A percentile compares a stretch with the other conserved stretches of the same genome.
Conservation (phyloP, 768 basidiomycete species). For the Termitomyces sp. region DNA sequence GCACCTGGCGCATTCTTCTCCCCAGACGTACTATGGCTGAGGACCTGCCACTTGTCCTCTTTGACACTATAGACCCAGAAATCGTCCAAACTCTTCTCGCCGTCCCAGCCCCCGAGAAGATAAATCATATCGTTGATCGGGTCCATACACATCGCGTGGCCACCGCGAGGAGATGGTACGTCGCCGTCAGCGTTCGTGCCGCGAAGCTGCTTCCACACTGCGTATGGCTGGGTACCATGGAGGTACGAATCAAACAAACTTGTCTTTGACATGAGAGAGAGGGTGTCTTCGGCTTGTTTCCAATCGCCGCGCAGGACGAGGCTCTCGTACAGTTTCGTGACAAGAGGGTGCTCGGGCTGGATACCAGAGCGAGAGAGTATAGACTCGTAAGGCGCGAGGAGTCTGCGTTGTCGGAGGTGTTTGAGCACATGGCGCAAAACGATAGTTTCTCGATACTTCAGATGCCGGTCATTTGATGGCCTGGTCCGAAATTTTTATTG, state of each 20-base stretch:
- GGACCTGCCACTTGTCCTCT: constrained; percentile 54
- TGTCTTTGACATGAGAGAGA: constrained; percentile 43
- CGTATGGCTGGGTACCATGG: constrained; percentile 50
- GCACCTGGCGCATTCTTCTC: constrained; percentile 66
- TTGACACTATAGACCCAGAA: constrained; percentile 71
- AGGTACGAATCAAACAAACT: constrained; percentile 63
- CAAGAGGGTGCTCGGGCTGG: constrained; percentile 63
- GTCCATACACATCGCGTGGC: constrained; percentile 82
- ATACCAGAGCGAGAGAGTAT: constrained; percentile 52
- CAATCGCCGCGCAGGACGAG: constrained; percentile 68
- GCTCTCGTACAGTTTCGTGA: constrained; percentile 58
- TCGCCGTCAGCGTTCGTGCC: constrained; percentile 65
- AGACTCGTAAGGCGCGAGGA: constrained; percentile 58
- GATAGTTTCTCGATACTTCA: constrained; percentile 60
- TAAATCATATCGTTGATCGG: constrained; percentile 57
- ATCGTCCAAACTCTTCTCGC: constrained; percentile 66
- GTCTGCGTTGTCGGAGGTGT: constrained; percentile 71
- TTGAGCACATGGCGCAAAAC: constrained; percentile 68
- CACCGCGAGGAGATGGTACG: constrained; percentile 62
- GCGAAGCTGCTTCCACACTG: constrained; percentile 54
- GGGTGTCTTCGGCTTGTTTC: constrained; percentile 47
- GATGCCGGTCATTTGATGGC: constrained; percentile 8
- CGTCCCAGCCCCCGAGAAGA: constrained; percentile 78
- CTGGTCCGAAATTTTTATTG: constrained; percentile 1
- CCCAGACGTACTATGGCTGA: constrained; percentile 48